A percentile compares a stretch with the other conserved stretches of the same genome.
Evolutionary conservation across 148 eudicot species (phyloP).

Genomic region (Rhododendron ferrugineum): DNA sequence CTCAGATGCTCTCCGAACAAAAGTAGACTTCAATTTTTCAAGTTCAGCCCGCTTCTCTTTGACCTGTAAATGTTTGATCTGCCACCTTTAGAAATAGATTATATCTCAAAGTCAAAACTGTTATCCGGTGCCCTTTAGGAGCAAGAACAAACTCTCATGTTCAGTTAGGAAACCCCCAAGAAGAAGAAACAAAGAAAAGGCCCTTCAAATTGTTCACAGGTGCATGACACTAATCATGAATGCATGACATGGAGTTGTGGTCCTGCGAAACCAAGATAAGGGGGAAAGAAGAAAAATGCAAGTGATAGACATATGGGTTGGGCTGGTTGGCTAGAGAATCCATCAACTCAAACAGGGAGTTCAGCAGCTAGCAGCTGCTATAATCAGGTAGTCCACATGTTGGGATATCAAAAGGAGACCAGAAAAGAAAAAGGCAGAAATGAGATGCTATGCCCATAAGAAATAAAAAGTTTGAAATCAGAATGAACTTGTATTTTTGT

Average conservation of each 20-base stretch:
- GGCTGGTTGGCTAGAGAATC: neutral
- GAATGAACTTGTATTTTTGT: neutral
- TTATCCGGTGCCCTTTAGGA: neutral
- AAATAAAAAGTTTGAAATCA: neutral
- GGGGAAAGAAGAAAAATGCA: neutral
- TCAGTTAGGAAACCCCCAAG: constrained; percentile 1
- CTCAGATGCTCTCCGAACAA: constrained; percentile 89
- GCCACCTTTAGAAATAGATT: constrained; percentile 6
- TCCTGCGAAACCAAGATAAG: neutral
- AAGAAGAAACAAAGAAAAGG: neutral
- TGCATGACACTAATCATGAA: neutral
- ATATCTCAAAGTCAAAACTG: neutral
- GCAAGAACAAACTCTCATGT: neutral
- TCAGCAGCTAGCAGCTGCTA: constrained; percentile 5
- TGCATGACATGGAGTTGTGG: neutral
- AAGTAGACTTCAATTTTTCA: constrained; percentile 64
- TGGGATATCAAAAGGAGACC: neutral
- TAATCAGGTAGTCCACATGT: neutral
- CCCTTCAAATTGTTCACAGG: neutral
- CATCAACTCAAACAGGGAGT: neutral
- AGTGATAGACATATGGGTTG: neutral
- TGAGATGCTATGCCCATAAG: neutral
- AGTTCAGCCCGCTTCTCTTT: constrained; percentile 83
- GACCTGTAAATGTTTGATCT: constrained; percentile 40
- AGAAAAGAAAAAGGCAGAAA: neutral